Conservation (phyloP, 2,329 filamentous ascomycete species). For the Cordyceps tenuipes region DNA sequence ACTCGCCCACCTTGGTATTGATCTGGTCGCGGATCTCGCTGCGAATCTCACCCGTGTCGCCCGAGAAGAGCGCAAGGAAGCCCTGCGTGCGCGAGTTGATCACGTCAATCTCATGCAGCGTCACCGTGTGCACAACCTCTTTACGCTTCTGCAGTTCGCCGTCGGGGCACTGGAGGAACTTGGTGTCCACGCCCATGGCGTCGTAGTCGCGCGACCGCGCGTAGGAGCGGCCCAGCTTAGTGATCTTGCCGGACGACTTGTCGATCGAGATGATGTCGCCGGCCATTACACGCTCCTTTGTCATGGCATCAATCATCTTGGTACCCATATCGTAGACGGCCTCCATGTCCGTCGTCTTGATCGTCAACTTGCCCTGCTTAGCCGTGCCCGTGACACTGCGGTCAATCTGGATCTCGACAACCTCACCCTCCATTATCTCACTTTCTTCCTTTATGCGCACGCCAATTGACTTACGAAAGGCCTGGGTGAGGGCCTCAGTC, state of each 20-base stretch:
- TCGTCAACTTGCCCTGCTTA: slow-evolving; percentile 97
- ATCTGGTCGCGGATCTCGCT: slow-evolving; percentile 98
- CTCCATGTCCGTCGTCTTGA: slow-evolving; percentile 99
- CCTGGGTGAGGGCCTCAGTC: slow-evolving; percentile 94
- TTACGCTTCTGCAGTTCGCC: slow-evolving; percentile 95
- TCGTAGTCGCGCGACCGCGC: slow-evolving; percentile 96
- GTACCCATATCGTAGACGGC: slow-evolving; percentile 99
- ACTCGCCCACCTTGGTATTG: slow-evolving; percentile 97
- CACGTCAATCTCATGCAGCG: slow-evolving; percentile 95
- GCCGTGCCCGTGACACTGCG: slow-evolving; percentile 91
- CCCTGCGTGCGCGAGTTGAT: slow-evolving; percentile 99
- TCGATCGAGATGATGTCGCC: slow-evolving; percentile 98
- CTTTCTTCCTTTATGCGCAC: slow-evolving; percentile 98
- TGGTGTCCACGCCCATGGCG: slow-evolving; percentile 96
- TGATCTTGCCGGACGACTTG: slow-evolving; percentile 97
- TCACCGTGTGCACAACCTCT: slow-evolving; percentile 94
- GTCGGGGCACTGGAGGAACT: slow-evolving; percentile 95
- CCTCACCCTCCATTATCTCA: slow-evolving; percentile 98
- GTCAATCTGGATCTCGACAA: slow-evolving; percentile 98
- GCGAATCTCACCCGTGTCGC: slow-evolving; percentile 94
- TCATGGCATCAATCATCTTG: slow-evolving; percentile 99
- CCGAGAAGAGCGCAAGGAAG: slow-evolving; percentile 93
- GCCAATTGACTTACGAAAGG: slow-evolving; percentile 97
- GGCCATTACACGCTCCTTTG: slow-evolving; percentile 97
- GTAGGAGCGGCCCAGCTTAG: slow-evolving; percentile 90